These are phyloP conservation scores for Debaryomyces tyrocola DNA, from an alignment of 805 yeast species.

Conservation along the genomic window DNA sequence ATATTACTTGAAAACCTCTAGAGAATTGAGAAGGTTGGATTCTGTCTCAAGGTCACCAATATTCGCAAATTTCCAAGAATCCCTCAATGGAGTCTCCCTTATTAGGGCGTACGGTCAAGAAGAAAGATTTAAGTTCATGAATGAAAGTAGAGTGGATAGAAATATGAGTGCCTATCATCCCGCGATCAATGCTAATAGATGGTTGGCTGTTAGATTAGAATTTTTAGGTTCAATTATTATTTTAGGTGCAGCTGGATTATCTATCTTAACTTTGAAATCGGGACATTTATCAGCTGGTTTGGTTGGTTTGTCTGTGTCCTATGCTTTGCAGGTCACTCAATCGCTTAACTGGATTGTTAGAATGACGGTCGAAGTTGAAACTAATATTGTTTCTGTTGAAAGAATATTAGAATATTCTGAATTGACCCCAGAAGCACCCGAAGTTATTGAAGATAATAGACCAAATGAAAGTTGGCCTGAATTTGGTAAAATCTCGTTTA, in stretches of 20 bases:
- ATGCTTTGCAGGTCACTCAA: conserved; percentile 91
- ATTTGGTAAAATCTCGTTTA: conserved; percentile 35
- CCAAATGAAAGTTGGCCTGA: conserved; percentile 51
- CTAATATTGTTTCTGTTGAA: conserved; percentile 95
- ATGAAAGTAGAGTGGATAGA: conserved; percentile 71
- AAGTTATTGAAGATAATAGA: conserved; percentile 57
- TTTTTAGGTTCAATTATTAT: conserved; percentile 87
- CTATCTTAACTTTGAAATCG: conserved; percentile 64
- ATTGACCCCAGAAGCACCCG: conserved; percentile 85
- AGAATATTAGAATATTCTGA: conserved; percentile 85
- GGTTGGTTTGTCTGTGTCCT: conserved; percentile 91
- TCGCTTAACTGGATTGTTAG: conserved; percentile 96
- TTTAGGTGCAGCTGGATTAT: conserved; percentile 78
- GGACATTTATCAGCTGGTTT: conserved; percentile 84
- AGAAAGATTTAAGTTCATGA: conserved; percentile 61
- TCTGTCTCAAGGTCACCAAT: conserved; percentile 79
- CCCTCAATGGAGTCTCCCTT: conserved; percentile 71
- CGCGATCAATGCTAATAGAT: conserved; percentile 87
- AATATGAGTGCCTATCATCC: conserved; percentile 94
- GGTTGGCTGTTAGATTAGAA: conserved; percentile 96
- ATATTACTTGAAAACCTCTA: conserved; percentile 71
- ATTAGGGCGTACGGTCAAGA: conserved; percentile 74
- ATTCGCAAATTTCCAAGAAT: conserved; percentile 82
- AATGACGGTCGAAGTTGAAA: conserved; percentile 98
- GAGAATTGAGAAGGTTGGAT: conserved; percentile 82